A percentile compares a stretch with the other conserved stretches of the same genome.
Conservation (phyloP, 345 rosid genomes). For the Alliaria petiolata region DNA sequence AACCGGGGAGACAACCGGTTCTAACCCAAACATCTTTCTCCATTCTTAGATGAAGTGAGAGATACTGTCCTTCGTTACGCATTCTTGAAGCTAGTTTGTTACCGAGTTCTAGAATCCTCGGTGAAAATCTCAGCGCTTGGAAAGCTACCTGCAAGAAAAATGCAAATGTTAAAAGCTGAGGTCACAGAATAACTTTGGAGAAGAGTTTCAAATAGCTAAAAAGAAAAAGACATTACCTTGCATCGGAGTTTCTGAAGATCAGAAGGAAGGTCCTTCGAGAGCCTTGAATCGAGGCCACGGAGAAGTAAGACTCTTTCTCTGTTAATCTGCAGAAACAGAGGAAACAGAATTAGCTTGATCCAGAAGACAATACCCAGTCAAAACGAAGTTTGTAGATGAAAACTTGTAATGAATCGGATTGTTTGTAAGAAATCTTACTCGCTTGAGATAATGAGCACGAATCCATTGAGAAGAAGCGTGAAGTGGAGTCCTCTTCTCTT, state of each 20-base stretch:
- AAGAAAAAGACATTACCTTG: constrained; percentile 39
- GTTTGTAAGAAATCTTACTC: constrained; percentile 44
- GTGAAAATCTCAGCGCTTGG: constrained; percentile 81
- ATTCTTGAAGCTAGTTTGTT: constrained; percentile 77
- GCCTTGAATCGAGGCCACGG: constrained; percentile 94
- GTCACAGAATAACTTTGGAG: background rate
- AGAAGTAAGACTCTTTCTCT: constrained; percentile 88
- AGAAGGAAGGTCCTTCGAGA: constrained; percentile 87
- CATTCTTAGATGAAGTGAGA: constrained; percentile 86
- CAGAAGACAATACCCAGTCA: background rate
- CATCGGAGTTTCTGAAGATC: constrained; percentile 97
- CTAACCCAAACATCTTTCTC: constrained; percentile 99
- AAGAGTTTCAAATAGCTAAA: background rate
- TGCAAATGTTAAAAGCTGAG: background rate
- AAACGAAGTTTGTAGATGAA: background rate
- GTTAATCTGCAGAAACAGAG: constrained; percentile 58
- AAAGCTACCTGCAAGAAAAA: constrained; percentile 67
- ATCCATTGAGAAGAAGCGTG: constrained; percentile 93
- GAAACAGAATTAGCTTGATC: background rate
- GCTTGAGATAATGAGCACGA: constrained; percentile 79
- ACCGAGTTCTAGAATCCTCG: constrained; percentile 68
- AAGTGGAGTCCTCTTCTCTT: constrained; percentile 86
- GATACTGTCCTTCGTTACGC: constrained; percentile 76
- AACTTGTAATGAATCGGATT: background rate
- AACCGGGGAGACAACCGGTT: constrained; percentile 91